Conservation (phyloP, 1,284 basidiomycete species). For the Neolentinus lepideus region DNA sequence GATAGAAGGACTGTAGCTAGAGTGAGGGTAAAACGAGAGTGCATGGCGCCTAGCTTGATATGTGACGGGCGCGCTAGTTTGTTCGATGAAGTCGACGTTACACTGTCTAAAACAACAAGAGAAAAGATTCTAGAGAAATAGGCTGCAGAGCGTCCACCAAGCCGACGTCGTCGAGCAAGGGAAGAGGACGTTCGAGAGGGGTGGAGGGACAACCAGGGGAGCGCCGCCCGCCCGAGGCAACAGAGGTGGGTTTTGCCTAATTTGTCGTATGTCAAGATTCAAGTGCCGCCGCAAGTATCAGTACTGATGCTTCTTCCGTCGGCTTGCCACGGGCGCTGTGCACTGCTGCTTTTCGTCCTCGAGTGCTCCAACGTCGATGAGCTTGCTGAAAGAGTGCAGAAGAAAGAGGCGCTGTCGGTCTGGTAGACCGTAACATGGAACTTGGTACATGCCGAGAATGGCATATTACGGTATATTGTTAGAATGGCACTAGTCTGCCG, state of each 20-base stretch:
- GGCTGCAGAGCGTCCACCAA: neutral
- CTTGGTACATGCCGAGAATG: neutral
- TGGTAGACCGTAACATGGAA: neutral
- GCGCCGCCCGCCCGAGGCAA: neutral
- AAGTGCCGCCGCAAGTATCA: neutral
- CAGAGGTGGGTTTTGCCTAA: neutral
- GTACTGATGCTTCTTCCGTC: neutral
- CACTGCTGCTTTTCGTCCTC: neutral
- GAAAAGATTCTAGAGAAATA: neutral
- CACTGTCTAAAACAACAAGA: neutral
- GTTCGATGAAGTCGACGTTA: neutral
- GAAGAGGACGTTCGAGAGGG: neutral
- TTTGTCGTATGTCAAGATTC: conserved; percentile 1
- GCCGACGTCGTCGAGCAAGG: neutral
- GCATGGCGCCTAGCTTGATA: neutral
- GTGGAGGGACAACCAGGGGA: neutral
- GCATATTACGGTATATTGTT: neutral
- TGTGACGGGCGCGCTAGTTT: neutral
- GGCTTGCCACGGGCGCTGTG: neutral
- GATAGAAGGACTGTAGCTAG: neutral
- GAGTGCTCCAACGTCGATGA: neutral
- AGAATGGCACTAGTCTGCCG: neutral
- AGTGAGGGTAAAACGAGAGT: neutral
- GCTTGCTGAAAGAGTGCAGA: neutral
- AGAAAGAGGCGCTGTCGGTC: neutral